phyloP scores from a whole-genome alignment of 2,329 filamentous ascomycete genomes.

The Colletotrichum destructivum region DNA sequence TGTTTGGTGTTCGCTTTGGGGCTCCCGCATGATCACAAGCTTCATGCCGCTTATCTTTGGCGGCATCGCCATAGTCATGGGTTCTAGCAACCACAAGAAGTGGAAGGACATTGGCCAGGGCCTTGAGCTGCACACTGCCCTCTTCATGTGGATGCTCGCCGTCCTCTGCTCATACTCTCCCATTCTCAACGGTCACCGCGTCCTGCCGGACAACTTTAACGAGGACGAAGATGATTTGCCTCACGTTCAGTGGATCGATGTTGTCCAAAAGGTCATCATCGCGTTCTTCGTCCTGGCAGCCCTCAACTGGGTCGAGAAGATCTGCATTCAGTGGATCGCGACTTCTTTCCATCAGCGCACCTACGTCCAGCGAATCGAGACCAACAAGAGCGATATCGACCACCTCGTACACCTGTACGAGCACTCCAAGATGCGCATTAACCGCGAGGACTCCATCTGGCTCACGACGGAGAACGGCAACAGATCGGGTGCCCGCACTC shows the following conservation, averaged over 20 bases:
- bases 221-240: slow-evolving; percentile 65
- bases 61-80: slow-evolving; percentile 77
- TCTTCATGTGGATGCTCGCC: slow-evolving; percentile 94
- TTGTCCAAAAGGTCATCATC: slow-evolving; percentile 89
- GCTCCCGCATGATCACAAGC: slow-evolving; percentile 70
- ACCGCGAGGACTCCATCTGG: slow-evolving; percentile 67
- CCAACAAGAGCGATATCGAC: slow-evolving; percentile 91
- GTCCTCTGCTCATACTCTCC: slow-evolving; percentile 89
- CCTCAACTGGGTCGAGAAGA: slow-evolving; percentile 91
- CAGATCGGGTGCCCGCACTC: slow-evolving; percentile 78
- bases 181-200: slow-evolving; percentile 77
- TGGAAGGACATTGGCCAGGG: slow-evolving; percentile 92
- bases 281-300: slow-evolving; percentile 84
- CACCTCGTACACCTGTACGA: slow-evolving; percentile 71
- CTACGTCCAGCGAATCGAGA: slow-evolving; percentile 90
- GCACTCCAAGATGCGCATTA: slow-evolving; percentile 83
- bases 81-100: slow-evolving; percentile 90
- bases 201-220: slow-evolving; percentile 46
- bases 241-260: slow-evolving; percentile 76
- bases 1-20: slow-evolving; percentile 93
- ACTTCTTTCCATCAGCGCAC: slow-evolving; percentile 93
- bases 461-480: slow-evolving; percentile 53
- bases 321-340: slow-evolving; percentile 94
- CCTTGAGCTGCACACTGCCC: slow-evolving; percentile 85
- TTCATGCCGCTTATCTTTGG: slow-evolving; percentile 64